A percentile compares a stretch with the other conserved stretches of the same genome.
phyloP scores from a whole-genome alignment of 768 basidiomycete species.

The Naganishia vaughanmartiniae region DNA sequence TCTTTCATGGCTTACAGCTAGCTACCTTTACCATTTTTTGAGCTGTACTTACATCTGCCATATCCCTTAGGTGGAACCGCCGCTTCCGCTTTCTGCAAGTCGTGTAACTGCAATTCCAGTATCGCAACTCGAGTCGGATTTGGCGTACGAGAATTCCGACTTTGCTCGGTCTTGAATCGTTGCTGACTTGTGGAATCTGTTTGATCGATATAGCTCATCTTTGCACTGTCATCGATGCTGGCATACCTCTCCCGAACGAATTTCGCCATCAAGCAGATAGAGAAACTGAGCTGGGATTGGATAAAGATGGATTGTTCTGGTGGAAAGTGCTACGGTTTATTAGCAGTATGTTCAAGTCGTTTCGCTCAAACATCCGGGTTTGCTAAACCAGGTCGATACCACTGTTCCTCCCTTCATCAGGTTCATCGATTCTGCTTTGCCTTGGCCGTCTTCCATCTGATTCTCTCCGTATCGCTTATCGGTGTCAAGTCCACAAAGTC shows the following conservation, averaged over 20 bases:
- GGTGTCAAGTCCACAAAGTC: conserved; percentile 86
- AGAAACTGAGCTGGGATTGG: conserved; percentile 92
- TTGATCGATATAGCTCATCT: conserved; percentile 68
- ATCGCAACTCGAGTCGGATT: conserved; percentile 96
- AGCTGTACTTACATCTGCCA: conserved; percentile 42
- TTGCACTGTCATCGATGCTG: conserved; percentile 88
- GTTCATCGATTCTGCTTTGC: conserved; percentile 96
- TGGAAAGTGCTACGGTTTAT: conserved; percentile 91
- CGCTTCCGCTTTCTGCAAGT: conserved; percentile 97
- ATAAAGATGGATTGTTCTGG: conserved; percentile 95
- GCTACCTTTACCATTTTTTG: conserved; percentile 40
- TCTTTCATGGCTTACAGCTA: conserved; percentile 53
- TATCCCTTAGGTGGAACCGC: conserved; percentile 37
- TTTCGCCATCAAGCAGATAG: conserved; percentile 76
- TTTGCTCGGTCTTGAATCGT: neutral
- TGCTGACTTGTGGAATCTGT: neutral
- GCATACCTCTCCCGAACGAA: conserved; percentile 97
- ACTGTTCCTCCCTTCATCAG: conserved; percentile 33
- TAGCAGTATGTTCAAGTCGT: conserved; percentile 65
- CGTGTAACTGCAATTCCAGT: conserved; percentile 97
- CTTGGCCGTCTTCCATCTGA: conserved; percentile 77
- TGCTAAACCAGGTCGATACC: neutral
- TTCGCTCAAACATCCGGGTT: conserved; percentile 24
- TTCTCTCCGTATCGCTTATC: conserved; percentile 74
- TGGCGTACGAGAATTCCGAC: conserved; percentile 63